Evolutionary conservation across 176 grass and related monocot genomes (phyloP).

Genomic region (Triticum monococcum): DNA sequence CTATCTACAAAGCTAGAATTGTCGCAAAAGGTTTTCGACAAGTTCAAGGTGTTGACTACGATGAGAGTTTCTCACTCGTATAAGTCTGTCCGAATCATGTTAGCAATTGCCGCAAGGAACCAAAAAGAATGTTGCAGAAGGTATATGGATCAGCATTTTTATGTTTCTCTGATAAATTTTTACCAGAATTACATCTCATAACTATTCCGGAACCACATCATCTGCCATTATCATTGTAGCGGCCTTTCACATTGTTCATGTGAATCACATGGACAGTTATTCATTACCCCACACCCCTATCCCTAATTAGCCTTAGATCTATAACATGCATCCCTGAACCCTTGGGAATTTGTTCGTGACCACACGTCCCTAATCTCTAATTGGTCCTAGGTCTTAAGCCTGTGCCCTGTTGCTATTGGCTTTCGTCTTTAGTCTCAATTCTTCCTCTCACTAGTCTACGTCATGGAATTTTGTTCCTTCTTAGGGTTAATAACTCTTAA

Average conservation of each 20-base stretch:
- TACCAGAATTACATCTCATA: neutral
- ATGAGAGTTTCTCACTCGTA: too few species aligned
- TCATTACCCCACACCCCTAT: neutral
- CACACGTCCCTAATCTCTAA: neutral
- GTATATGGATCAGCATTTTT: conserved; percentile 23
- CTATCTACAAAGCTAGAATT: too few species aligned
- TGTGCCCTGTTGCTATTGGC: neutral
- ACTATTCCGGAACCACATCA: neutral
- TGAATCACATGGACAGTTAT: neutral
- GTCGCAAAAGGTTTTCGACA: too few species aligned
- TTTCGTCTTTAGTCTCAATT: neutral
- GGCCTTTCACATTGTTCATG: neutral
- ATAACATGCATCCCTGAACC: neutral
- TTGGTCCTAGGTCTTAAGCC: neutral
- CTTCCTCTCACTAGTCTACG: neutral
- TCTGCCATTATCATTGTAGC: neutral
- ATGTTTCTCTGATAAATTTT: neutral
- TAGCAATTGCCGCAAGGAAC: too few species aligned
- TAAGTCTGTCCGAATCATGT: too few species aligned
- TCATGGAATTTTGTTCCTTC: neutral
- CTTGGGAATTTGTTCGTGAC: neutral
- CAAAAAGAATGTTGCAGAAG: conserved; percentile 33
- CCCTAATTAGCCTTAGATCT: neutral
- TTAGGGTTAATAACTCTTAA: neutral
- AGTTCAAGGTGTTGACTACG: too few species aligned